Percentiles rank a stretch among this genome's conserved stretches.
Evolutionary conservation across 169 alveolate species (phyloP).

Genomic region (Amoebophrya sp.): DNA sequence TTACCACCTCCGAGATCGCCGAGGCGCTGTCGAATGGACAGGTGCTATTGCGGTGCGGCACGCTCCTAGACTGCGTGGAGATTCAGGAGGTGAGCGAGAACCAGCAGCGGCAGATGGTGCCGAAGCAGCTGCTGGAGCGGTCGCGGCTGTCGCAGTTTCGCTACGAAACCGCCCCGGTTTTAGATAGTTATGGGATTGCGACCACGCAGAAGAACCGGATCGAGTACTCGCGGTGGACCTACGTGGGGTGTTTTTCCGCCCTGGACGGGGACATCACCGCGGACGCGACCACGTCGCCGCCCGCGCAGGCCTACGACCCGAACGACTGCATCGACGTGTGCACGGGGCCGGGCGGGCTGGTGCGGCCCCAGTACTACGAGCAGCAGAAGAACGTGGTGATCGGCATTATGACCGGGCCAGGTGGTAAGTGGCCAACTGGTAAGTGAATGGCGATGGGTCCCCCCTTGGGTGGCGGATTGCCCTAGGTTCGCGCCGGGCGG

Average conservation of each 20-base stretch:
- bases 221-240: neutral
- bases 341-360: neutral
- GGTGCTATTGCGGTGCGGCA: neutral
- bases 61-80: neutral
- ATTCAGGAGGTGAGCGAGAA: neutral
- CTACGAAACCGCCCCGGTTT: neutral
- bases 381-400: neutral
- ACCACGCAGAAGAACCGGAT: neutral
- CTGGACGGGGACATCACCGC: neutral
- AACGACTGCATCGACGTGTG: neutral
- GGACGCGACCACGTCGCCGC: neutral
- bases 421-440: no score
- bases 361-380: neutral
- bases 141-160: neutral
- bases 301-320: constrained; percentile 7
- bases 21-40: neutral
- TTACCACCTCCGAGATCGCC: neutral
- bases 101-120: neutral
- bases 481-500: no score
- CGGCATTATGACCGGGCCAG: no score
- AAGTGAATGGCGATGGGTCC: no score
- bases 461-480: no score
- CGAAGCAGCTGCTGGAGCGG: neutral
- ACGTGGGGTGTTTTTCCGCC: neutral
- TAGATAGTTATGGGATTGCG: neutral